Evolutionary conservation across 2,329 filamentous ascomycete genomes (phyloP).

Genomic region (Pseudogymnoascus sp.): DNA sequence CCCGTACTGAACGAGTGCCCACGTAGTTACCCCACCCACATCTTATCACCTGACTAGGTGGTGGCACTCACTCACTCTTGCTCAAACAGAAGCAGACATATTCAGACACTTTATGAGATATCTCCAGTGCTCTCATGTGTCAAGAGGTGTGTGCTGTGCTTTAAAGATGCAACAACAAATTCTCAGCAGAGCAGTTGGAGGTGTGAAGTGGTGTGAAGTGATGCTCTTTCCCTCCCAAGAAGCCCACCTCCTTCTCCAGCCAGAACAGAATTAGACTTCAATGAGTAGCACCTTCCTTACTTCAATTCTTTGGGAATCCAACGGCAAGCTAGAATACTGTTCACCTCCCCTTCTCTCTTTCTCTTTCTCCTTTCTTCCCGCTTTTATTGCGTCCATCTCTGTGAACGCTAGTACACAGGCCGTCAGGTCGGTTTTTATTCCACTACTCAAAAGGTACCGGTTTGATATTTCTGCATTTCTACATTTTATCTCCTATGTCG

Average conservation of each 20-base stretch:
- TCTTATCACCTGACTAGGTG: not conserved
- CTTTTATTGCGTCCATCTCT: not conserved
- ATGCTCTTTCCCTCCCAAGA: not conserved
- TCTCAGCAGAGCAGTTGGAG: not conserved
- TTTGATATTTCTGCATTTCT: not conserved
- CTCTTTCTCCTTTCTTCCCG: not conserved
- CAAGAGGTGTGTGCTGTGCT: not conserved
- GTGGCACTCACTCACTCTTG: not conserved
- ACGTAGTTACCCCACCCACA: not conserved
- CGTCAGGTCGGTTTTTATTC: slow-evolving; percentile 3
- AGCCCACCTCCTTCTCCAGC: not conserved
- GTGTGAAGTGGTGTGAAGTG: not conserved
- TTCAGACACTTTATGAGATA: not conserved
- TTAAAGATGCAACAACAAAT: not conserved
- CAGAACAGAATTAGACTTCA: not conserved
- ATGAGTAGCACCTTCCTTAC: not conserved
- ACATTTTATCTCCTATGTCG: not conserved
- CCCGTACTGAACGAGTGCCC: not conserved
- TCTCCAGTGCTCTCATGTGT: not conserved
- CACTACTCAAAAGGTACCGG: not conserved
- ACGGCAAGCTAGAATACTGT: not conserved
- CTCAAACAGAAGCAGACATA: not conserved
- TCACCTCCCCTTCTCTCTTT: not conserved
- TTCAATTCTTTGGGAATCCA: not conserved
- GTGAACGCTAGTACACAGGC: not conserved